Base-by-base conservation (phyloP, 164 flowering plant species). In the Protea cynaroides region DNA sequence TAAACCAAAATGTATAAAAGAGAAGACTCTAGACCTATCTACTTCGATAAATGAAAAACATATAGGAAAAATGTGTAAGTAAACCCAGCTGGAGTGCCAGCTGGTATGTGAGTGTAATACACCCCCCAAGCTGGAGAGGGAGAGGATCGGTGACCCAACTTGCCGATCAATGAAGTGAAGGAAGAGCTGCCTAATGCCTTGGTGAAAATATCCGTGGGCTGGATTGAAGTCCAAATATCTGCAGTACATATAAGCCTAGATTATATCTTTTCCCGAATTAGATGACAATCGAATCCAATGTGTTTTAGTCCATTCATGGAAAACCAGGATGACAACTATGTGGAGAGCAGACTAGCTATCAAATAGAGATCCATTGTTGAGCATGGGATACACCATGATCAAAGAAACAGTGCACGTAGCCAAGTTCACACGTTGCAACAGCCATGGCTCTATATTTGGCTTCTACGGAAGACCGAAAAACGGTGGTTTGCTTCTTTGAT, bases 381-480 rank as follows among this genome's bases (percentile, higher is more conserved):
- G 0, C 21, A 0, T 11, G 11, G 37, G 8, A 0, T 9, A 4
- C 9, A 7, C 18, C 22, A 64, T 21, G n/a, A 37, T 52, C 0
- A n/a, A 9, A 1, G 8, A 64, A 29, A 4, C n/a, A 64, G 11
- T 21, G n/a, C n/a, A n/a, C n/a, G n/a, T n/a, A n/a, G n/a, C n/a
- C n/a, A 0, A 65, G 21, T n/a, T 65, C 61, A 24, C 43, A 23
- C 5, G 12, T n/a, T 23, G 55, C 47, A 7, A 25, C 12, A 11
- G 68, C 55, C 60, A 65, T 56, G 25, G 55, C 25, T 12, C 62
- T 6, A 57, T 65, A 65, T 23, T 65, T 50, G 4, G 62, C 54
- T 22, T 65, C 55, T 19, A 6, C 57, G 8, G 24, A 54, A 21
- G 24, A n/a, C 1, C 24, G 25, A 0, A 25, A 54, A 25, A 54